Percentiles rank a stretch among this genome's conserved stretches.
phyloP scores from a whole-genome alignment of 164 flowering plant species.

The Liquidambar formosana region DNA sequence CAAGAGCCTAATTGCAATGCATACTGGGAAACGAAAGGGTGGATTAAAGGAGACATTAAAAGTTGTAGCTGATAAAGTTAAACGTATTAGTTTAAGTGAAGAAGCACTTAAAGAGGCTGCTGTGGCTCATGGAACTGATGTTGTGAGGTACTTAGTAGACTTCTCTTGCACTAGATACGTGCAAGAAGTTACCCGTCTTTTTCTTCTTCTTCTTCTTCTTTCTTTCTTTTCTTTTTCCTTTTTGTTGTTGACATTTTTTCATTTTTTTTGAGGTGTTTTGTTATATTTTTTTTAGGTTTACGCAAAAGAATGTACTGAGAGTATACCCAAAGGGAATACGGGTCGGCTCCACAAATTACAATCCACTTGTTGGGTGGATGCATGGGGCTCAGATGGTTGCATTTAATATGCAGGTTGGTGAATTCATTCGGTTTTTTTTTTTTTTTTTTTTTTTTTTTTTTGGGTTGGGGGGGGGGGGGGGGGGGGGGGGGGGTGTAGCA shows the following conservation, averaged over 20 bases:
- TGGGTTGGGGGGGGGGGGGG: no score
- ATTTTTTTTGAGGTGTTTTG: neutral
- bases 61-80: constrained; percentile 39
- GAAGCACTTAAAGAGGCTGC: constrained; percentile 66
- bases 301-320: constrained; percentile 60
- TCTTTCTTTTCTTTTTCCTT: no score
- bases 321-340: constrained; percentile 73
- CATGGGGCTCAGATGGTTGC: constrained; percentile 91
- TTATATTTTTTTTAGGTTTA: constrained; percentile 46
- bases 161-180: neutral
- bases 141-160: constrained; percentile 56
- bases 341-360: constrained; percentile 65
- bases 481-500: no score
- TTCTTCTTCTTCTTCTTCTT: no score
- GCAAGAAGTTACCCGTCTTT: neutral
- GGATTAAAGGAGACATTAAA: constrained; percentile 38
- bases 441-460: no score
- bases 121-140: constrained; percentile 39
- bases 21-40: constrained; percentile 73
- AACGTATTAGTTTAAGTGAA: constrained; percentile 91
- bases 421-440: neutral
- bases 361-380: constrained; percentile 62
- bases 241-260: no score
- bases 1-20: constrained; percentile 70
- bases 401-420: constrained; percentile 79